Evolutionary conservation across 2,329 filamentous ascomycete species (phyloP).

Genomic region (Sarocladium brachiariae): DNA sequence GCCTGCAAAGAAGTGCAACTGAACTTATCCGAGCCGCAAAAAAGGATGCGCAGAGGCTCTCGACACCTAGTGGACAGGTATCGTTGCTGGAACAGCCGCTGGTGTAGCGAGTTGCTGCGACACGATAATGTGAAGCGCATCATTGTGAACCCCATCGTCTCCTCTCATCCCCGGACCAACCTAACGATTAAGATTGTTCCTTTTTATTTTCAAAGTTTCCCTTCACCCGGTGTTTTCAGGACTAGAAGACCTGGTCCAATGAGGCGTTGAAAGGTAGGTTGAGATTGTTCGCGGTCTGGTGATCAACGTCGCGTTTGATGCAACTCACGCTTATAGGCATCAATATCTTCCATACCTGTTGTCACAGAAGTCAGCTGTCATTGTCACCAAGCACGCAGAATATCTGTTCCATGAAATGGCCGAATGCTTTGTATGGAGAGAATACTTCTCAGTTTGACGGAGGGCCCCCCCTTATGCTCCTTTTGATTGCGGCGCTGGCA

Average conservation of each 20-base stretch:
- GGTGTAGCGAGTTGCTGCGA: not conserved
- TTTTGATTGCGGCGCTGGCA: too few relatives aligned
- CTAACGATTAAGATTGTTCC: too few relatives aligned
- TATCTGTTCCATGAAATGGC: not conserved
- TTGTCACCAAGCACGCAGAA: not conserved
- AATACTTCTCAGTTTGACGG: too few relatives aligned
- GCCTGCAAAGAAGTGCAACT: conserved; percentile 71
- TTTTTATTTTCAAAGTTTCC: too few relatives aligned
- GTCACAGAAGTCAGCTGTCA: not conserved
- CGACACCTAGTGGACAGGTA: conserved; percentile 18
- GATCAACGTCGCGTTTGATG: conserved; percentile 24
- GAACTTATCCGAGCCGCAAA: conserved; percentile 90
- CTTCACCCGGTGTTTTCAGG: too few relatives aligned
- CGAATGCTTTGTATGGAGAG: too few relatives aligned
- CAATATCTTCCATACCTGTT: too few relatives aligned
- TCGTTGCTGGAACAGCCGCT: not conserved
- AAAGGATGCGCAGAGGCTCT: conserved; percentile 73
- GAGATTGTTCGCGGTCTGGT: not conserved
- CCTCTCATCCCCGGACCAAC: too few relatives aligned
- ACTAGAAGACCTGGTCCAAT: too few relatives aligned
- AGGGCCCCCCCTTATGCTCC: too few relatives aligned
- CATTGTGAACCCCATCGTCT: too few relatives aligned
- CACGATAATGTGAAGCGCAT: not conserved
- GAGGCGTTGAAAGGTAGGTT: too few relatives aligned
- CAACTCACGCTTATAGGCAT: conserved; percentile 28